A percentile compares a stretch with the other conserved stretches of the same genome.
These are phyloP conservation scores for Ajuga chamaepitys DNA, from an alignment of 257 asterid genomes.

Conservation along the genomic window DNA sequence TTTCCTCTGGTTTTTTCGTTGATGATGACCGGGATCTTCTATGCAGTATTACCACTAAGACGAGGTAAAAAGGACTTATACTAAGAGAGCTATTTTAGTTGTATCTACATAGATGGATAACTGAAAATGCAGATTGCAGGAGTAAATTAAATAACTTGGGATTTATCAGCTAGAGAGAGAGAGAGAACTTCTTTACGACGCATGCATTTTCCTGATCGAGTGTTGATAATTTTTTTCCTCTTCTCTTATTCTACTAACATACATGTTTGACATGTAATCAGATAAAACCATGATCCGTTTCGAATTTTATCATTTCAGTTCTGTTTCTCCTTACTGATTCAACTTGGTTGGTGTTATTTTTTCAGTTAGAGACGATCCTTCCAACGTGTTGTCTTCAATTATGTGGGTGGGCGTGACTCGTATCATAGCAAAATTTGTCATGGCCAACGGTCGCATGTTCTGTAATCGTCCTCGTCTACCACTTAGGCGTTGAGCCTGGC, in stretches of 20 bases:
- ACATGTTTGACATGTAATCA: no score
- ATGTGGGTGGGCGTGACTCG: constrained; percentile 78
- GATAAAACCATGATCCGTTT: no score
- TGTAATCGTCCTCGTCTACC: constrained; percentile 86
- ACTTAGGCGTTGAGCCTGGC: constrained; percentile 40
- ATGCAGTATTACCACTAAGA: constrained; percentile 48
- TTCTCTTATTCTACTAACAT: no score
- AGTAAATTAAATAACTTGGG: no score
- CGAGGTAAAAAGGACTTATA: constrained; percentile 49
- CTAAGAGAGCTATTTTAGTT: no score
- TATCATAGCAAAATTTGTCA: constrained; percentile 53
- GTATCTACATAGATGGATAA: neutral
- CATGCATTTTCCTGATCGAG: no score
- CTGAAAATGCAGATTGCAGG: neutral
- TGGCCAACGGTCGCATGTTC: constrained; percentile 66
- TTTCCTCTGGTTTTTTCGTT: constrained; percentile 63
- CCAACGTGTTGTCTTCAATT: constrained; percentile 56
- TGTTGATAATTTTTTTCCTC: no score
- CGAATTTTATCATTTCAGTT: no score
- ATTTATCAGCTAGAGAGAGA: no score
- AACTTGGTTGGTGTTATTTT: no score
- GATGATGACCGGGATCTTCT: constrained; percentile 54
- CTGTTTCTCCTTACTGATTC: no score
- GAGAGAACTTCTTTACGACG: no score
- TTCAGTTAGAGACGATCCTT: constrained; percentile 48